Percentiles rank a stretch among this genome's conserved stretches.
Conservation (phyloP, 495 filamentous ascomycete genomes). For the Penicillium dipodomyicola region DNA sequence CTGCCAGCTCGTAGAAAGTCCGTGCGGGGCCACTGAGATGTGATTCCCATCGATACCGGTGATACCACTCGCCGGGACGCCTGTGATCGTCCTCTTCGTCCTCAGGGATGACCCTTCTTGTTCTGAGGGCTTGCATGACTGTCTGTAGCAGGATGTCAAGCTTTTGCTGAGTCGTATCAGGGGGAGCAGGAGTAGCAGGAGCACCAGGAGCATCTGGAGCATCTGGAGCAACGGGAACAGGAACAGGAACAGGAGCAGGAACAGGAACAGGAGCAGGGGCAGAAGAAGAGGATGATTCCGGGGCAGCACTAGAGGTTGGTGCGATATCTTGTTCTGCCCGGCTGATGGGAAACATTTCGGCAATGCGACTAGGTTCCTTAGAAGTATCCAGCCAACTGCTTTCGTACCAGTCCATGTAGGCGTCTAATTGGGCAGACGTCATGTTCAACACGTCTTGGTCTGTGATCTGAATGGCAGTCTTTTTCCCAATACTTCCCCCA, state of each 20-base stretch:
- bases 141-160: constrained; percentile 35
- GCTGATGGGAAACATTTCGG: constrained; percentile 51
- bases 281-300: background rate
- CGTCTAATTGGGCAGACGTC: constrained; percentile 65
- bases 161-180: constrained; percentile 20
- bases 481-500: constrained; percentile 32
- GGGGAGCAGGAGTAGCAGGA: background rate
- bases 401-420: constrained; percentile 89
- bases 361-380: constrained; percentile 37
- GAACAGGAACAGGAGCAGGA: background rate
- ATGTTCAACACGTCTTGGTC: constrained; percentile 69
- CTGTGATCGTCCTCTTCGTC: constrained; percentile 28
- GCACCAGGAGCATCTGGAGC: background rate
- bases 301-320: constrained; percentile 5
- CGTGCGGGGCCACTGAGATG: constrained; percentile 56
- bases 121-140: constrained; percentile 37
- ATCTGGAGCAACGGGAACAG: background rate
- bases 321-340: constrained; percentile 19
- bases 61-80: constrained; percentile 56
- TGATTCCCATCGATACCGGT: constrained; percentile 53
- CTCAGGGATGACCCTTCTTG: constrained; percentile 30
- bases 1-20: constrained; percentile 55
- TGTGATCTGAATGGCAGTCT: constrained; percentile 50
- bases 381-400: constrained; percentile 59
- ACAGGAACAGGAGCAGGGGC: background rate